phyloP scores from a whole-genome alignment of 768 basidiomycete species.

The Sporobolomyces phaffii region DNA sequence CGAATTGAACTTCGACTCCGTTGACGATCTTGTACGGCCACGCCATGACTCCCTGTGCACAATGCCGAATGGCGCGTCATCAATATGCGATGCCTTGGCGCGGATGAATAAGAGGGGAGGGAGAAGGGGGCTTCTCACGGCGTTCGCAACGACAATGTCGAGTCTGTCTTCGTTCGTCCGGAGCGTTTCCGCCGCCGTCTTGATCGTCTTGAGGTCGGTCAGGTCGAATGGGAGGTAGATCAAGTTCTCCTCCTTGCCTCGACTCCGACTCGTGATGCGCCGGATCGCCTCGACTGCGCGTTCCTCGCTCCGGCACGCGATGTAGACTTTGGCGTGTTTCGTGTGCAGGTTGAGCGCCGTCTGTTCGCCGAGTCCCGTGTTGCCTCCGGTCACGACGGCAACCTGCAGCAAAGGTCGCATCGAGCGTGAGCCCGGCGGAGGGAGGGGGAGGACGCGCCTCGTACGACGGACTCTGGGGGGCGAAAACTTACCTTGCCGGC shows the following conservation, averaged over 20 bases:
- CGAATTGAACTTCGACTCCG: slow-evolving; percentile 27
- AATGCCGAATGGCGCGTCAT: background rate
- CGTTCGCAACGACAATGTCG: slow-evolving; percentile 19
- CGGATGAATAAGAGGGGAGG: too few relatives aligned
- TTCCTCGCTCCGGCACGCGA: slow-evolving; percentile 31
- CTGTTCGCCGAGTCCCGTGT: slow-evolving; percentile 27
- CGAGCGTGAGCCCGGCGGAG: background rate
- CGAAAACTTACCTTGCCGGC: slow-evolving; percentile 14
- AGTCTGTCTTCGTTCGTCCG: slow-evolving; percentile 21
- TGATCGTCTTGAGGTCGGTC: slow-evolving; percentile 21
- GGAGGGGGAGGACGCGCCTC: too few relatives aligned
- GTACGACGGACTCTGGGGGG: background rate
- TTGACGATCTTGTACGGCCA: slow-evolving; percentile 27
- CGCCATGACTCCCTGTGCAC: slow-evolving; percentile 17
- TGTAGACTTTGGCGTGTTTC: slow-evolving; percentile 34
- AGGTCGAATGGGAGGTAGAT: slow-evolving; percentile 31
- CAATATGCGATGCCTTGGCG: background rate
- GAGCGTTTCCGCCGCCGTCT: slow-evolving; percentile 26
- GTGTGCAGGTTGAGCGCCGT: slow-evolving; percentile 17
- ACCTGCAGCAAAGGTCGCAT: background rate
- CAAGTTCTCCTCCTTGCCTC: slow-evolving; percentile 8
- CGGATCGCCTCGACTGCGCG: slow-evolving; percentile 27
- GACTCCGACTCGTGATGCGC: background rate
- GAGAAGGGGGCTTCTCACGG: background rate
- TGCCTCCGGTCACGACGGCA: slow-evolving; percentile 22